Evolutionary conservation across 192 early-diverging fungal species (phyloP).

Genomic region (Coemansia sp.): DNA sequence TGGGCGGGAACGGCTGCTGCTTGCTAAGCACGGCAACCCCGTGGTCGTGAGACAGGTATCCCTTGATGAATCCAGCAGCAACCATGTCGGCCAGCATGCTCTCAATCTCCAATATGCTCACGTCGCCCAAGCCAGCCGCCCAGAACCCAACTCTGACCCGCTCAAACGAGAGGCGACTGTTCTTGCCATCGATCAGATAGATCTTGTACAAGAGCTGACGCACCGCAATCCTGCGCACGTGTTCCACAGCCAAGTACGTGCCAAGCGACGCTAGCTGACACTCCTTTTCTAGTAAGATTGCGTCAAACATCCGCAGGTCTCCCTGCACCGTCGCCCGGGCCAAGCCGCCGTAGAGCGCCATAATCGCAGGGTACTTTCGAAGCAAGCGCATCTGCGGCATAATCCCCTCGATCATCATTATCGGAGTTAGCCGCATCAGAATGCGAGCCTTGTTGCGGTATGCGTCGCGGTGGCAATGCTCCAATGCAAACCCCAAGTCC

Average conservation of each 20-base stretch:
- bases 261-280: constrained; percentile 62
- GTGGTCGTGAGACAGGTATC: constrained; percentile 82
- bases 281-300: constrained; percentile 57
- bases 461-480: constrained; percentile 46
- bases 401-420: constrained; percentile 67
- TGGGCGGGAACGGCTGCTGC: constrained; percentile 73
- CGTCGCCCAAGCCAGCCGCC: constrained; percentile 51
- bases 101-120: constrained; percentile 73
- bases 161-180: constrained; percentile 60
- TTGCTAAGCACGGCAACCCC: constrained; percentile 72
- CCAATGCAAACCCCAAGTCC: constrained; percentile 47
- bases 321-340: constrained; percentile 68
- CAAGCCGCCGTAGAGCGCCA: constrained; percentile 63
- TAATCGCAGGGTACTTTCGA: constrained; percentile 60
- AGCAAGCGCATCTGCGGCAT: constrained; percentile 66
- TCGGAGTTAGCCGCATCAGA: constrained; percentile 78
- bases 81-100: constrained; percentile 90
- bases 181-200: constrained; percentile 56
- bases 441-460: constrained; percentile 63
- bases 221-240: constrained; percentile 66
- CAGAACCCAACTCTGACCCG: constrained; percentile 66
- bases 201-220: constrained; percentile 78
- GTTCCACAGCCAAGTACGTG: constrained; percentile 81
- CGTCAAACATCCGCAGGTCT: constrained; percentile 74
- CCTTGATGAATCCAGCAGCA: constrained; percentile 78